These are phyloP conservation scores for Aspergillus brunneoviolaceus DNA, from an alignment of 2,329 filamentous ascomycete genomes.

Conservation along the genomic window DNA sequence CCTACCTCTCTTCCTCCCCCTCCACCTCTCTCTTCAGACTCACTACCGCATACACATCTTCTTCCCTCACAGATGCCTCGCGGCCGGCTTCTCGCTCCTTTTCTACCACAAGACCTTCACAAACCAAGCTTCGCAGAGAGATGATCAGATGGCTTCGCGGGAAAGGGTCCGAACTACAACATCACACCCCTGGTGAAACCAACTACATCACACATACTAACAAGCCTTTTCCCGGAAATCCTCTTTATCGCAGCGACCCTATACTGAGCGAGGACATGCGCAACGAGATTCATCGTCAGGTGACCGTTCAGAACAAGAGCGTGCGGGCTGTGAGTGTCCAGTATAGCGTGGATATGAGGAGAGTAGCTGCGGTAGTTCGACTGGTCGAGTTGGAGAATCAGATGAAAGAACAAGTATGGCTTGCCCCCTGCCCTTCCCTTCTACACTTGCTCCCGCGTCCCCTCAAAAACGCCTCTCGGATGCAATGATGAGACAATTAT, in stretches of 20 bases:
- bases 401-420: constrained; percentile 71
- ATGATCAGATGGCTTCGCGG: constrained; percentile 61
- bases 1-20: constrained; percentile 32
- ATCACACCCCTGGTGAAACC: constrained; percentile 32
- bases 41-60: constrained; percentile 5
- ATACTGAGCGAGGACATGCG: constrained; percentile 73
- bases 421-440: constrained; percentile 17
- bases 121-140: constrained; percentile 53
- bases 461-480: background rate
- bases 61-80: constrained; percentile 13
- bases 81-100: constrained; percentile 31
- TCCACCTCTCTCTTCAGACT: constrained; percentile 8
- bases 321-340: constrained; percentile 76
- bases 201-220: constrained; percentile 27
- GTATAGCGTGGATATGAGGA: constrained; percentile 74
- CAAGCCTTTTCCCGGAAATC: constrained; percentile 68
- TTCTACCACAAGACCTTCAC: constrained; percentile 32
- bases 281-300: constrained; percentile 70
- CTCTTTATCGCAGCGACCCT: constrained; percentile 65
- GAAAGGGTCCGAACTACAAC: constrained; percentile 32
- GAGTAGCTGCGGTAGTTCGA: constrained; percentile 81
- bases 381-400: constrained; percentile 83
- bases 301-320: constrained; percentile 65
- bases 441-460: constrained; percentile 8
- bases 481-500: constrained; percentile 69